phyloP scores from a whole-genome alignment of 2,329 filamentous ascomycete species.

The Albophoma yamanashiensis region DNA sequence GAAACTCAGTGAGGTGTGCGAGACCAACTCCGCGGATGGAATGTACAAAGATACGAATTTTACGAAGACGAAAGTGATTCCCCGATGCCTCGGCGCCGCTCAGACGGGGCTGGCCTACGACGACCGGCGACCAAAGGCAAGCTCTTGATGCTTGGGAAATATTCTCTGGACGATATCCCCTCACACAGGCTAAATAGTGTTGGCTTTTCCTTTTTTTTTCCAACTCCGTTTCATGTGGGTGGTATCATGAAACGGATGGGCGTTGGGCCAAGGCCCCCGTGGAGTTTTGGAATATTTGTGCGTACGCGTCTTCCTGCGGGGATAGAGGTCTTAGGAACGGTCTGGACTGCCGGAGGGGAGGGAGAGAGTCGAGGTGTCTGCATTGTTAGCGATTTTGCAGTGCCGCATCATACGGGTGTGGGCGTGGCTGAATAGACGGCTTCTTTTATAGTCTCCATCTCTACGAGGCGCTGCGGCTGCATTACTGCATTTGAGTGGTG shows the following conservation, averaged over 20 bases:
- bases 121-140: slow-evolving; percentile 4
- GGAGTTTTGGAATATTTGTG: slow-evolving; percentile 7
- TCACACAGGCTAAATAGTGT: neutral
- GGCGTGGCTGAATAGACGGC: neutral
- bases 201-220: neutral
- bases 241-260: neutral
- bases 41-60: slow-evolving; percentile 27
- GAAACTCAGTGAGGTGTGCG: neutral
- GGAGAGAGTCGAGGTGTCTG: neutral
- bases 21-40: neutral
- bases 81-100: slow-evolving; percentile 1
- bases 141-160: neutral
- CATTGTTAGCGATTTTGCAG: neutral
- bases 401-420: neutral
- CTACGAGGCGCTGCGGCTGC: neutral
- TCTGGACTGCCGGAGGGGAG: no score
- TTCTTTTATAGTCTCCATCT: neutral
- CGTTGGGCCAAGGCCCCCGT: neutral
- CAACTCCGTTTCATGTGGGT: neutral
- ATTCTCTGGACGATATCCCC: slow-evolving; percentile 1
- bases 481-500: neutral
- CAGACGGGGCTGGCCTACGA: slow-evolving; percentile 3
- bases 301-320: neutral
- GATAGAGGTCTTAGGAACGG: neutral
- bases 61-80: slow-evolving; percentile 5